Base-by-base conservation (phyloP, 2,329 filamentous ascomycete genomes). In the Plenodomus tracheiphilus region DNA sequence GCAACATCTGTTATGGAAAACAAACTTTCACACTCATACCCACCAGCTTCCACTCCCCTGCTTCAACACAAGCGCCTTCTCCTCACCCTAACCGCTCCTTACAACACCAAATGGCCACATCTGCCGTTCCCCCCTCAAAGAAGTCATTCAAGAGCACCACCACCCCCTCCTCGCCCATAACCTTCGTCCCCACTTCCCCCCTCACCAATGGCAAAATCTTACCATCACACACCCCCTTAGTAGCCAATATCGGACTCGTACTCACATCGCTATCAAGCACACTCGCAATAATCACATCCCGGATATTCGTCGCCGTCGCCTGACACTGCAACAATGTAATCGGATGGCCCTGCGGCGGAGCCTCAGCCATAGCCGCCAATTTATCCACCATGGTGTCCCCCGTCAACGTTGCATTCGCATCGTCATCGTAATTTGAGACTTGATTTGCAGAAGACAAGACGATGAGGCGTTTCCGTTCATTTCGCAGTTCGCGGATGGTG, bases 91-190 rank as follows among this genome's bases (percentile, higher is more conserved):
- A 44, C 49, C 76, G 65, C 51, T 74, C 64, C 43, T 57, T 60
- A 53, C 71, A 75, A 54, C 77, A 58, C 49, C 69, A 62, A 47
- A 79, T 65, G 6, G 73, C 74, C 5, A 78, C 71, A 67, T 80
- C 76, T 2, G 74, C 74, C 17, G 77, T 80, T 18, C 70, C 78
- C 0, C 78, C 78, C 55, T 80, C 78, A 39, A 81, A 72, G 52
- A 79, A 81, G 49, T 81, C 79, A 66, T 81, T 80, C 49, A 69
- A 13, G 68, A 81, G 71, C 16, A 78, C 64, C 2, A 80, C 75
- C 1, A 80, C 70, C 2, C 75, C 60, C 39, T 74, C 64, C n/a
- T 75, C 72, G 10, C 60, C 53, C 39, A 61, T 63, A 46, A 79
- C 69, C n/a, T 63, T 61, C 36, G 56, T 64, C 16, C 74, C 58